These are phyloP conservation scores for Scedosporium aurantiacum DNA, from an alignment of 2,329 filamentous ascomycete species.

Conservation along the genomic window DNA sequence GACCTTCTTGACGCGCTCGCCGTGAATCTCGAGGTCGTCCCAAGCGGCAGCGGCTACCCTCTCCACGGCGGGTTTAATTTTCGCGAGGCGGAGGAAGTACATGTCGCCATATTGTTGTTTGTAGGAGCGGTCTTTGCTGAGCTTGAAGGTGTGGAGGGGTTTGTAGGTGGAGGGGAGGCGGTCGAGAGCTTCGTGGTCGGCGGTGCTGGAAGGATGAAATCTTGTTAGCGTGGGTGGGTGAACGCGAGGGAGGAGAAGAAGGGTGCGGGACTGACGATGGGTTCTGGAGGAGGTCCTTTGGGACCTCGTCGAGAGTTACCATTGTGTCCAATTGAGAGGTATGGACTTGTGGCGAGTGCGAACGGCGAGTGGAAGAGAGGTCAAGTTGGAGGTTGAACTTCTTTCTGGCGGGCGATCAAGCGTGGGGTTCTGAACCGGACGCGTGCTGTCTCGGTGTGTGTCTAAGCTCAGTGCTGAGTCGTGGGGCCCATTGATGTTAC, in stretches of 20 bases:
- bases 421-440: not conserved
- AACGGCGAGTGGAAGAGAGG: not conserved
- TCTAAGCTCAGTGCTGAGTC: too few relatives aligned
- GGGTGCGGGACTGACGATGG: slow-evolving; percentile 18
- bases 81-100: slow-evolving; percentile 85
- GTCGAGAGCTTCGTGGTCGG: slow-evolving; percentile 29
- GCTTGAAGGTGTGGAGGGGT: slow-evolving; percentile 61
- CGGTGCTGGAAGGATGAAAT: slow-evolving; percentile 17
- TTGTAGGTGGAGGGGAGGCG: slow-evolving; percentile 54
- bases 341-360: not conserved
- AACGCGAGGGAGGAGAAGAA: not conserved
- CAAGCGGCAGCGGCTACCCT: slow-evolving; percentile 63
- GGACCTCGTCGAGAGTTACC: slow-evolving; percentile 23
- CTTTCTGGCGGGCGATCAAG: not conserved
- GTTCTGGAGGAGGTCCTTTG: slow-evolving; percentile 21
- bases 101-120: slow-evolving; percentile 95
- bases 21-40: slow-evolving; percentile 66
- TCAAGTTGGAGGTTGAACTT: not conserved
- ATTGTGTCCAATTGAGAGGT: slow-evolving; percentile 14
- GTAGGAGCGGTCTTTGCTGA: slow-evolving; percentile 65
- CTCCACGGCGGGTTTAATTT: slow-evolving; percentile 77
- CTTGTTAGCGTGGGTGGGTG: not conserved
- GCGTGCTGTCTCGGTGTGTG: too few relatives aligned
- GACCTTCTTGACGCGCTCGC: slow-evolving; percentile 62
- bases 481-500: not conserved